Evolutionary conservation across 2,329 filamentous ascomycete species (phyloP), one percentile per base, ranked within the genome.

Genomic region (Myriangium duriaei): DNA sequence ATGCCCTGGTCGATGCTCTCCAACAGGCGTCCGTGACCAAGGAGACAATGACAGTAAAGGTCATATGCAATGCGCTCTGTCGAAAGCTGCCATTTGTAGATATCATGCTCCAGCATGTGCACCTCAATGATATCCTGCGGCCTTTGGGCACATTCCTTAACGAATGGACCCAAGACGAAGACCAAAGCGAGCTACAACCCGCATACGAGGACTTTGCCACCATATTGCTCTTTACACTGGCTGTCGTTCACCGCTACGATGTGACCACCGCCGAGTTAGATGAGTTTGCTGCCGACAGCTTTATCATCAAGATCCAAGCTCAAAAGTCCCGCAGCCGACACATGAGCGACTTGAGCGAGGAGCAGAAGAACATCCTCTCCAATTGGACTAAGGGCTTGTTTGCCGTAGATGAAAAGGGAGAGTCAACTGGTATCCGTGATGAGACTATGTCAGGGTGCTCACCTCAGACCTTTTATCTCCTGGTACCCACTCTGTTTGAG

Each of bases 161-260:
- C 48, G 74, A 74, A 44, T 91, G 83, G 83, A 67, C 71, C 9
- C 84, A 87, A 49, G 83, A 88, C 28, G 81, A 86, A 44, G 82
- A 88, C 47, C 81, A 87, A 58, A 69, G 67, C 37, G 84, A 91
- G 52, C 85, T 85, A 49, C 83, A 88, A 53, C 82, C 82, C 0
- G 76, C 86, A 1, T 91, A 91, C 49, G 84, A 91, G 51, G 84
- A 92, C 49, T 91, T 88, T 47, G 81, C 82, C 1, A 76, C 80
- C 0, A 76, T 87, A 11, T 60, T 91, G 5, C 67, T 91, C 1
- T 64, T 91, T 2, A 68, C 86, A 0, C 59, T 87, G 36, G 79
- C 80, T 0, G 79, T 86, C 45, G 71, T 79, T n/a, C 73, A 84
- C 52, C 76, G 84, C 11, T 88, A 87, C 50, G 71, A 74, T 91